Base-by-base conservation (phyloP, 768 basidiomycete genomes). In the Tricholoma flavovirens region DNA sequence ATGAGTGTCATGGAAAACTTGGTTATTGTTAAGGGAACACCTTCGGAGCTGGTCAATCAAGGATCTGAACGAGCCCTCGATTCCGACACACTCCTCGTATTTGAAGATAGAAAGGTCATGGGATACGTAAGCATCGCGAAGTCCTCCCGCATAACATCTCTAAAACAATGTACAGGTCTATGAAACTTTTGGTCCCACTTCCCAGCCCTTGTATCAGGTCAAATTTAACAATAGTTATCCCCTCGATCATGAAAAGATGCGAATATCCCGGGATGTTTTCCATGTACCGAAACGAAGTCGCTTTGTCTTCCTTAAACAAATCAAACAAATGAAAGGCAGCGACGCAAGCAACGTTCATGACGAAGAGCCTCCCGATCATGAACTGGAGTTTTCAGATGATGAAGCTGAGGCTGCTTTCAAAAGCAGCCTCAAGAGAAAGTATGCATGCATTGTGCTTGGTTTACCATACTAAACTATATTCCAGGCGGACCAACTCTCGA, bases 291-390 rank as follows among this genome's bases (percentile, higher is more conserved):
- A 77, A 38, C 83, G 83, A 40, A 94, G 93, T 69, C 79, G 81
- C 42, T 95, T 94, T 66, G 87, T 98, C 51, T 93, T 90, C 67
- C 78, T 93, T 45, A 76, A 79, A 35, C 81, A 86, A 46, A 78
- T 98, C 46, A 80, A 81, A 57, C 77, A 73, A 15, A 67, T 83
- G 59, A 94, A 86, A 66, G 96, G 95, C 40, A 93, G 90, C 60
- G 96, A 98, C 62, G 96, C 96, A 19, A 93, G 90, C 64, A 98
- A 98, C 66, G 77, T 93, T 9, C 84, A 93, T 61, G 96, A 98
- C 66, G 96, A 98, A 70, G 96, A 98, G 67, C 87, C 91, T 2
- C 89, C 77, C 1, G 93, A 91, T 17, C 83, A 92, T 54, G 96
- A 98, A 66, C 65, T 91, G 29, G 96, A 98, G 67, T 98, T 95